A percentile compares a stretch with the other conserved stretches of the same genome.
Evolutionary conservation across 306 rosid species (phyloP).

Genomic region (Quercus wislizeni): DNA sequence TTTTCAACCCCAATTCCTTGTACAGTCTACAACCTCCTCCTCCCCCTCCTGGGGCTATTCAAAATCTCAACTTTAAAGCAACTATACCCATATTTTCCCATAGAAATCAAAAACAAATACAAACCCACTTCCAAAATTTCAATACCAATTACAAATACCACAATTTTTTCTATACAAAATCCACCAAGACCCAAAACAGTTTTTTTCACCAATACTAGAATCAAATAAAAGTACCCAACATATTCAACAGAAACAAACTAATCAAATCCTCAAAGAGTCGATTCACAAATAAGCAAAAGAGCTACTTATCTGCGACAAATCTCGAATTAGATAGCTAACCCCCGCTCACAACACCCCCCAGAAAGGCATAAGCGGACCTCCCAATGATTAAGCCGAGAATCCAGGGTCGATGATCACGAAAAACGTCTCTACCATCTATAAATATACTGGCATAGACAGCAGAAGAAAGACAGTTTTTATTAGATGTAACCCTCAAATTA

Average conservation of each 20-base stretch:
- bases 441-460: slow-evolving; percentile 1
- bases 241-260: neutral
- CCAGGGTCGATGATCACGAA: slow-evolving; percentile 24
- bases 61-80: slow-evolving; percentile 24
- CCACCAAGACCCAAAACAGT: slow-evolving; percentile 15
- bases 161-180: neutral
- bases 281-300: slow-evolving; percentile 10
- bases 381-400: slow-evolving; percentile 27
- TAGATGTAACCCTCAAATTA: neutral
- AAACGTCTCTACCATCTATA: slow-evolving; percentile 2
- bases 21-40: neutral
- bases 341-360: slow-evolving; percentile 1
- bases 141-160: neutral
- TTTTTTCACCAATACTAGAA: slow-evolving; percentile 18
- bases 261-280: slow-evolving; percentile 4
- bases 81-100: slow-evolving; percentile 12
- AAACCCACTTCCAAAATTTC: slow-evolving; percentile 12
- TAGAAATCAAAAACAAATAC: slow-evolving; percentile 19
- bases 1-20: slow-evolving; percentile 20
- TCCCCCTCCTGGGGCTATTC: neutral
- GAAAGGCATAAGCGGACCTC: slow-evolving; percentile 25
- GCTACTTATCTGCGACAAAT: slow-evolving; percentile 39
- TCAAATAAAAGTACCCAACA: slow-evolving; percentile 4
- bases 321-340: neutral
- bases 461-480: neutral